Conservation (phyloP, 208 protist genomes). For the Trypanosoma melophagium region DNA sequence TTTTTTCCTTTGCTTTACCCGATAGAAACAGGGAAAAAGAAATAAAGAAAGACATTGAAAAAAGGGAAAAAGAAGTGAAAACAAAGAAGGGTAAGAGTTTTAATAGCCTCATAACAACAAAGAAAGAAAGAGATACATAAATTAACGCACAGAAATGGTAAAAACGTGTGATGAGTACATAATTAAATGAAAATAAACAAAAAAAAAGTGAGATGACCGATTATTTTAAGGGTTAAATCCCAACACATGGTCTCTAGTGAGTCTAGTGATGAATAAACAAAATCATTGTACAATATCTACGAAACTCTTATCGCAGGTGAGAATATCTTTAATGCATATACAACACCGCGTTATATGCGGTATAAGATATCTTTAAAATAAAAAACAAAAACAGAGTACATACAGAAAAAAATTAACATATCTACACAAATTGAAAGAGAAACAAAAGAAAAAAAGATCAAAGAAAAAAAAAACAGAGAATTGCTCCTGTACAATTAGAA, state of each 20-base stretch:
- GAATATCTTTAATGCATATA: too few species aligned
- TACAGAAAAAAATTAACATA: conserved; percentile 28
- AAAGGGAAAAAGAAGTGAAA: too few species aligned
- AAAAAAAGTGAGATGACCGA: too few species aligned
- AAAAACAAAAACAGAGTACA: not conserved
- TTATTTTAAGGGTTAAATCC: too few species aligned
- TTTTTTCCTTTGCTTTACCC: too few species aligned
- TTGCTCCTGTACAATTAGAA: conserved; percentile 8
- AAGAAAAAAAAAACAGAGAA: not conserved
- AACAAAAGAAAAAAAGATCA: conserved; percentile 12
- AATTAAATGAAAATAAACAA: too few species aligned
- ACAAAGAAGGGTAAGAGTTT: too few species aligned
- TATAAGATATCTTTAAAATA: not conserved
- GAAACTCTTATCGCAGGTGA: not conserved
- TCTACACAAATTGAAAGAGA: not conserved
- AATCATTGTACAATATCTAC: not conserved
- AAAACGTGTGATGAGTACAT: too few species aligned
- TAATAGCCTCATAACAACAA: too few species aligned
- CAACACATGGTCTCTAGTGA: not conserved
- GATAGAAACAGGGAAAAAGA: not conserved
- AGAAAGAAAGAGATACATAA: not conserved
- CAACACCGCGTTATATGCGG: too few species aligned
- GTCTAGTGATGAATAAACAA: conserved; percentile 4
- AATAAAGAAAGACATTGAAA: too few species aligned
- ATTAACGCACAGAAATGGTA: too few species aligned